Conservation (phyloP, 768 basidiomycete genomes). For the Tylopilus plumbeoviolaceoides region DNA sequence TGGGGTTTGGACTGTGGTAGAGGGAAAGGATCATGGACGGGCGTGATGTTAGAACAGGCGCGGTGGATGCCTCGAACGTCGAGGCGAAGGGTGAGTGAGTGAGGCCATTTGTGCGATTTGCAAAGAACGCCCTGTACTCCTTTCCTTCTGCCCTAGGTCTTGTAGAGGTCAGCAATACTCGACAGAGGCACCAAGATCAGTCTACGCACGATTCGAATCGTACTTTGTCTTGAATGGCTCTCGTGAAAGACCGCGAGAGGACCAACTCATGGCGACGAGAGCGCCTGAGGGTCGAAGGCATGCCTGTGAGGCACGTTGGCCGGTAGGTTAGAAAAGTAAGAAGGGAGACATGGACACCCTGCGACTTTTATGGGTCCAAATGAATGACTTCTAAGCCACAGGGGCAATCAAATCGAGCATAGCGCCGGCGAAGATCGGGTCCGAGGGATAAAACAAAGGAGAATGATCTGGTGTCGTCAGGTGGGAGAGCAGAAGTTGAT, state of each 20-base stretch:
- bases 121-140: slow-evolving; percentile 17
- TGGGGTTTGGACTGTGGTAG: slow-evolving; percentile 20
- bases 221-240: slow-evolving; percentile 42
- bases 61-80: slow-evolving; percentile 13
- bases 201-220: slow-evolving; percentile 29
- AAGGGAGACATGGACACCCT: slow-evolving; percentile 8
- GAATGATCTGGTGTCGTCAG: slow-evolving; percentile 5
- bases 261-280: slow-evolving; percentile 45
- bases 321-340: slow-evolving; percentile 10
- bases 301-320: slow-evolving; percentile 24
- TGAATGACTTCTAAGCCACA: slow-evolving; percentile 25
- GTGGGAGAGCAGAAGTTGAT: slow-evolving; percentile 9
- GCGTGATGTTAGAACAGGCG: slow-evolving; percentile 17
- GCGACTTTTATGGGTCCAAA: slow-evolving; percentile 29
- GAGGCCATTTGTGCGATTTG: slow-evolving; percentile 21
- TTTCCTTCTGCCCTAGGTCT: slow-evolving; percentile 17
- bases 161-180: slow-evolving; percentile 7
- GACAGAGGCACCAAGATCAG: neutral
- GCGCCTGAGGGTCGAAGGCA: slow-evolving; percentile 42
- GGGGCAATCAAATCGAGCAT: slow-evolving; percentile 20
- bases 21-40: slow-evolving; percentile 28
- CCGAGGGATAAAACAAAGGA: slow-evolving; percentile 13
- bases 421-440: slow-evolving; percentile 10
- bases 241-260: slow-evolving; percentile 49
- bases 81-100: slow-evolving; percentile 13